Conservation (phyloP, 2,329 filamentous ascomycete species). For the Pseudogymnoascus sp. region DNA sequence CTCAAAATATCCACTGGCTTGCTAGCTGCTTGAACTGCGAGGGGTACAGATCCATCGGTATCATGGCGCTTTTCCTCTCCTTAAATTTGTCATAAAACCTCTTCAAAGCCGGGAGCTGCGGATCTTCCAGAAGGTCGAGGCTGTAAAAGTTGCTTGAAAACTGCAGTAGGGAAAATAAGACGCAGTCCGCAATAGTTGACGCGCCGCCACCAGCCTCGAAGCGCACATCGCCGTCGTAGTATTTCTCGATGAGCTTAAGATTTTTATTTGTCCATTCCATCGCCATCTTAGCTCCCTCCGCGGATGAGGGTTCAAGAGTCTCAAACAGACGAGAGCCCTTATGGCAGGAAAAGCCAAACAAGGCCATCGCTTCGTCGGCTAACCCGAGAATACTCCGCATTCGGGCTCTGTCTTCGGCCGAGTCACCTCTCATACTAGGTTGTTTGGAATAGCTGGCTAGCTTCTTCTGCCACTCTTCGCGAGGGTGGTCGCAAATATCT, state of each 20-base stretch:
- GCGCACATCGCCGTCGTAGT: constrained; percentile 10
- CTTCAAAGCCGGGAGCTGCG: neutral
- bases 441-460: neutral
- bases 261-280: neutral
- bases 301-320: constrained; percentile 2
- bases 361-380: constrained; percentile 10
- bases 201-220: neutral
- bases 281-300: neutral
- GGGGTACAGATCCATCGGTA: neutral
- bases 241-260: constrained; percentile 14
- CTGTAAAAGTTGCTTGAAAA: neutral
- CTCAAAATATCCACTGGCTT: neutral
- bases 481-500: constrained; percentile 19
- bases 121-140: neutral
- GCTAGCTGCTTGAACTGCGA: neutral
- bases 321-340: constrained; percentile 10
- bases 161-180: neutral
- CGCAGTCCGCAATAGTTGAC: neutral
- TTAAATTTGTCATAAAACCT: neutral
- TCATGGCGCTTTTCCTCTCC: neutral
- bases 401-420: constrained; percentile 7
- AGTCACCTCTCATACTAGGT: constrained; percentile 10
- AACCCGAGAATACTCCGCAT: constrained; percentile 11
- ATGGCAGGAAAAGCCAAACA: constrained; percentile 11
- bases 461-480: neutral